A percentile compares a stretch with the other conserved stretches of the same genome.
phyloP scores from a whole-genome alignment of 2,329 filamentous ascomycete genomes.

The Rutstroemia sydowiana region DNA sequence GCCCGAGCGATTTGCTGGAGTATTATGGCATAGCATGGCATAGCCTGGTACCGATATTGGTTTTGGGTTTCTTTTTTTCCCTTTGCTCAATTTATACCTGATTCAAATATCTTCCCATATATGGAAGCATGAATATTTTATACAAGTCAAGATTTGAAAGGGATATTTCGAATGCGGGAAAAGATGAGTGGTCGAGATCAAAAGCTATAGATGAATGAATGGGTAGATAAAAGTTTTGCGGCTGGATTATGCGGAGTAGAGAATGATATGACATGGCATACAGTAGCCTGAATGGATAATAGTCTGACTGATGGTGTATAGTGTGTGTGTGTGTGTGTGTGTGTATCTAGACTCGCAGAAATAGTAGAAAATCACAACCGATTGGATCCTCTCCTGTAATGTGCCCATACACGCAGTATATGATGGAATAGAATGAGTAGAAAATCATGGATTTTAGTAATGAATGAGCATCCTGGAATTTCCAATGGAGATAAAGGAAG shows the following conservation, averaged over 20 bases:
- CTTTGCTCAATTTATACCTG: too few relatives aligned
- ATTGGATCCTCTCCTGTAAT: neutral
- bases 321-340: neutral
- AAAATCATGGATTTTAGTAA: too few relatives aligned
- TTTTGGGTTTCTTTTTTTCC: too few relatives aligned
- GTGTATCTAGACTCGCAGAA: neutral
- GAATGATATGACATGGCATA: neutral
- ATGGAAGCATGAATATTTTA: too few relatives aligned
- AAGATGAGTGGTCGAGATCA: too few relatives aligned
- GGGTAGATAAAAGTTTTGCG: neutral
- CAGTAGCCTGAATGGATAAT: neutral
- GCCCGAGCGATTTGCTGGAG: too few relatives aligned
- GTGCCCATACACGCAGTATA: neutral
- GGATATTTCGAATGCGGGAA: neutral
- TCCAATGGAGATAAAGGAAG: too few relatives aligned
- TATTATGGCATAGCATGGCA: too few relatives aligned
- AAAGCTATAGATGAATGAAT: neutral
- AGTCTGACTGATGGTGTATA: neutral
- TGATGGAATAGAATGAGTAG: too few relatives aligned
- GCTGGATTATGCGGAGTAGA: neutral
- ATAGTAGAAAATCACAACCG: neutral
- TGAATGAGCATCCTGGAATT: too few relatives aligned
- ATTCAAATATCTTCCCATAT: too few relatives aligned
- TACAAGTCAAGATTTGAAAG: neutral
- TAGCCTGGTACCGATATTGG: too few relatives aligned